Evolutionary conservation across 78 protist genomes (phyloP), one percentile per base, ranked within the genome.

Genomic region (Cavenderia fasciculata): DNA sequence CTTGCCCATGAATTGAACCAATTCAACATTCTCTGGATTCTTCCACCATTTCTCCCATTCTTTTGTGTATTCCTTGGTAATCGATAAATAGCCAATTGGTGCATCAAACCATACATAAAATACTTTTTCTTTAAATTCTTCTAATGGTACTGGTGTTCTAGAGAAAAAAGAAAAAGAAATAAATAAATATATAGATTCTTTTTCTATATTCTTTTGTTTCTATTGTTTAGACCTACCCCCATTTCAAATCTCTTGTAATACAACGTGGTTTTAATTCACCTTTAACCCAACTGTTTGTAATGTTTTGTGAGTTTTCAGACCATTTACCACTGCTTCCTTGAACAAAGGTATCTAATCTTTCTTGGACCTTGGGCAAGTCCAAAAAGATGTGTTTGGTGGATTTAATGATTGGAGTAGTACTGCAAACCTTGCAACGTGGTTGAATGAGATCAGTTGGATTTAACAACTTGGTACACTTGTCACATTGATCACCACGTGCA

Each of bases 61-160:
- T 8, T 56, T 75, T 11, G 97, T 92, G 84, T 92, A 94, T 51
- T 68, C 87, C 29, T 93, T 95, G 0, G 98, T 95, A 69, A 97
- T 97, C 19, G 97, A 94, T 59, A 95, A 43, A 75, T 96, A 96
- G 7, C 98, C 98, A 51, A 96, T 96, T 36, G 98, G 98, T 19
- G 98, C 98, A 62, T 96, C 98, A 51, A 96, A 97, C 98, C 98
- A 97, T 34, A 97, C 98, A 66, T 97, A 97, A 68, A 97, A 93
- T 73, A 97, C 96, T 57, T 92, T 95, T 2, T 94, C 92, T 16
- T 49, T 54, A 36, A 57, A 94, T 18, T 89, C 94, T 19, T 76
- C 87, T 12, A 66, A 6, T n/a, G 98, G 96, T 5, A 95, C 96
- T 11, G 94, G 95, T 18, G 92, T 88, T 47, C 72, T 63, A 63